These are phyloP conservation scores for Jaminaea rosea DNA, from an alignment of 1,284 basidiomycete species.

Conservation along the genomic window DNA sequence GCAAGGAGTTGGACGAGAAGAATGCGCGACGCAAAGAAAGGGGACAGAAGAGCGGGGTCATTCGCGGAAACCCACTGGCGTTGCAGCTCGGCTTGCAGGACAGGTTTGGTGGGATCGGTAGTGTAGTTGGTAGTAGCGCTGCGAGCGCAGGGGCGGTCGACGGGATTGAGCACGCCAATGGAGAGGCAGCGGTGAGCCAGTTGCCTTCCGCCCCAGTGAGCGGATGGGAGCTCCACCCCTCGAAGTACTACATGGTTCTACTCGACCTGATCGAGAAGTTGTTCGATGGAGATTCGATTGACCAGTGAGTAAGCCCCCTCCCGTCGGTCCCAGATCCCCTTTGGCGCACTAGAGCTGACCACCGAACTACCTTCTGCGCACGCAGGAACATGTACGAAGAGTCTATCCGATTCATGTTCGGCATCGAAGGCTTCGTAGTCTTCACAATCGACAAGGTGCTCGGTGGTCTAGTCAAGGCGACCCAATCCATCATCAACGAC, in stretches of 20 bases:
- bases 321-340: no score
- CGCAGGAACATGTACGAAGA: slow-evolving; percentile 81
- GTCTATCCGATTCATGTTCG: slow-evolving; percentile 91
- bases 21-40: slow-evolving; percentile 27
- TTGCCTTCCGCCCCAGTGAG: slow-evolving; percentile 6
- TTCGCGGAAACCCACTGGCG: slow-evolving; percentile 51
- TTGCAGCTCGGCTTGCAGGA: slow-evolving; percentile 60
- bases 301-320: no score
- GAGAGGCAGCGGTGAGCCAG: slow-evolving; percentile 6
- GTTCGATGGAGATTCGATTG: slow-evolving; percentile 66
- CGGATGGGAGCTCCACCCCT: slow-evolving; percentile 46
- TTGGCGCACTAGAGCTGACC: no score
- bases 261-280: slow-evolving; percentile 85
- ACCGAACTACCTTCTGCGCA: no score
- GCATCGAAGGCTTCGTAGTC: slow-evolving; percentile 81
- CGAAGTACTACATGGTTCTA: slow-evolving; percentile 70
- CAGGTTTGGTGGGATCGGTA: slow-evolving; percentile 21
- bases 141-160: slow-evolving; percentile 17
- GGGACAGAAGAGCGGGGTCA: slow-evolving; percentile 16
- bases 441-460: slow-evolving; percentile 91
- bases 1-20: slow-evolving; percentile 1
- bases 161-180: slow-evolving; percentile 21
- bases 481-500: slow-evolving; percentile 70
- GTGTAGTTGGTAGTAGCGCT: neutral
- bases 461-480: slow-evolving; percentile 50